Evolutionary conservation across 1,284 basidiomycete genomes (phyloP).

Genomic region (Trametes pubescens): DNA sequence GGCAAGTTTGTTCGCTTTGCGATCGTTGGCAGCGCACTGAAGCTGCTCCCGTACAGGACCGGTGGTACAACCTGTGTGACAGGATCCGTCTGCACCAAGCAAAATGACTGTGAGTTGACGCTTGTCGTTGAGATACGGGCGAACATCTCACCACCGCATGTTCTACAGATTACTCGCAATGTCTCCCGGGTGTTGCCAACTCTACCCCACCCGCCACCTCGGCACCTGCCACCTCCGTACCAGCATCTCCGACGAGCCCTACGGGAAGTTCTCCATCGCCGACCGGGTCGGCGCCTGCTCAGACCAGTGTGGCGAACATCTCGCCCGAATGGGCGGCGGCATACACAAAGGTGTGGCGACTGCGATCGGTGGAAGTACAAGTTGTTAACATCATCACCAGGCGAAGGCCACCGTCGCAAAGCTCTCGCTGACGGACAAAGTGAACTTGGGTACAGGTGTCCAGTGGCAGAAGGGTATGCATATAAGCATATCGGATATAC

Average conservation of each 20-base stretch:
- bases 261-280: conserved; percentile 1
- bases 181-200: conserved; percentile 48
- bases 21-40: background rate
- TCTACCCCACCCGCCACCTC: conserved; percentile 36
- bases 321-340: conserved; percentile 63
- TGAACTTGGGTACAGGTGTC: conserved; percentile 62
- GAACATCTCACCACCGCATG: background rate
- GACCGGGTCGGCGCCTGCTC: conserved; percentile 22
- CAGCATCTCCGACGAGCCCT: conserved; percentile 69
- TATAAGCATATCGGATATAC: conserved; percentile 8
- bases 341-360: conserved; percentile 54
- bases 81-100: conserved; percentile 49
- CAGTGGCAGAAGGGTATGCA: conserved; percentile 33
- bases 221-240: conserved; percentile 45
- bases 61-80: conserved; percentile 54
- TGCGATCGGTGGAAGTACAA: background rate
- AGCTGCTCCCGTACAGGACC: conserved; percentile 43
- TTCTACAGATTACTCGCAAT: conserved; percentile 55
- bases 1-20: conserved; percentile 42
- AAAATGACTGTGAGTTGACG: conserved; percentile 50
- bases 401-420: conserved; percentile 57
- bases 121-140: background rate
- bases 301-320: conserved; percentile 49
- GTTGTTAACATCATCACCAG: conserved; percentile 35
- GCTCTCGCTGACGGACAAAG: conserved; percentile 60